Conservation (phyloP, 2,329 filamentous ascomycete species). For the Diaporthe vaccinii region DNA sequence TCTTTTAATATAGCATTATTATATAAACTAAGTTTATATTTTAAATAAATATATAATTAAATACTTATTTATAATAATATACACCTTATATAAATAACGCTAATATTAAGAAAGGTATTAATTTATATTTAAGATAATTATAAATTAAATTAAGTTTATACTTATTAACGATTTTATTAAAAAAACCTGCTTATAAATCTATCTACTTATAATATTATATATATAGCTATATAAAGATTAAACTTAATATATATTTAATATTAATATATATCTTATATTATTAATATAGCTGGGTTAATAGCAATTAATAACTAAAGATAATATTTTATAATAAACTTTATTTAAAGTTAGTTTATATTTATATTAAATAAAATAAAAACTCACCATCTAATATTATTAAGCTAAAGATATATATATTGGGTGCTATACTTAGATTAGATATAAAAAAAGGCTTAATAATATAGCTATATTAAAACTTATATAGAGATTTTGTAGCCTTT, state of each 20-base stretch:
- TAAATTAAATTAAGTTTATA: not conserved
- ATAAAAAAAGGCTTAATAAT: too few species aligned
- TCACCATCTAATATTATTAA: too few species aligned
- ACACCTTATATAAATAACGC: not conserved
- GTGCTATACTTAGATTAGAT: too few species aligned
- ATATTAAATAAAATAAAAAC: not conserved
- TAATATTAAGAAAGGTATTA: not conserved
- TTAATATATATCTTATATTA: not conserved
- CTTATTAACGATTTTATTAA: not conserved
- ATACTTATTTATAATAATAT: not conserved
- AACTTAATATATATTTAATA: not conserved
- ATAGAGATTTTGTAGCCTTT: too few species aligned
- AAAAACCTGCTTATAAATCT: not conserved
- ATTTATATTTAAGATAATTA: not conserved
- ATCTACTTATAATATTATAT: not conserved
- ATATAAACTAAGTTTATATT: not conserved
- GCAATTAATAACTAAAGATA: not conserved
- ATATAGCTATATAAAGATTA: not conserved
- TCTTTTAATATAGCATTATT: too few species aligned
- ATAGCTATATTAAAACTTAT: too few species aligned
- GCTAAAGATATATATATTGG: too few species aligned
- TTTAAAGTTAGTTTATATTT: not conserved
- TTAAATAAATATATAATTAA: not conserved
- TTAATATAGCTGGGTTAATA: not conserved
- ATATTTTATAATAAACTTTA: not conserved